phyloP scores from a whole-genome alignment of 805 yeast species.

The Teunomyces barrocoloradensis region DNA sequence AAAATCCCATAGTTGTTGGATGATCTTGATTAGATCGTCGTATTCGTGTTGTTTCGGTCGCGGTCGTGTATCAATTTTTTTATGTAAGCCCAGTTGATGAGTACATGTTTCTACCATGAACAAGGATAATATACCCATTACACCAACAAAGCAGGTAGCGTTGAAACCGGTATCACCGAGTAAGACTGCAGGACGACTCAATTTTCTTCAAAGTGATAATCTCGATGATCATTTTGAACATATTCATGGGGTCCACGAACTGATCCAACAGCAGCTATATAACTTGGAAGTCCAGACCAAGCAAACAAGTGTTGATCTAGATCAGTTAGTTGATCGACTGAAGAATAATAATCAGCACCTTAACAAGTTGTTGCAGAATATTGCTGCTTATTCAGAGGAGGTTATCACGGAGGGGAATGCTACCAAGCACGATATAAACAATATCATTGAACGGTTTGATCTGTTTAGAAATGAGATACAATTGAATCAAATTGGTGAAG shows the following conservation, averaged over 20 bases:
- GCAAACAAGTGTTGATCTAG: constrained; percentile 36
- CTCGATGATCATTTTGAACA: constrained; percentile 33
- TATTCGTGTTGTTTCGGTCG: background rate
- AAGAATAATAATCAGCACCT: constrained; percentile 39
- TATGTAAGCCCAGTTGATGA: no score
- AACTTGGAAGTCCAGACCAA: constrained; percentile 31
- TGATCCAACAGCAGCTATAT: constrained; percentile 27
- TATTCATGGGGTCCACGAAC: constrained; percentile 25
- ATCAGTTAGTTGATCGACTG: constrained; percentile 37
- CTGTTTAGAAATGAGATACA: constrained; percentile 7
- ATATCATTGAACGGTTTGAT: constrained; percentile 19
- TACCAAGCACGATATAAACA: constrained; percentile 29
- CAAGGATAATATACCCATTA: constrained; percentile 4
- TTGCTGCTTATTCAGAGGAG: constrained; percentile 33
- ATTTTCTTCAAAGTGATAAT: constrained; percentile 30
- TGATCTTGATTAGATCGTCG: no score
- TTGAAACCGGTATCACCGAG: constrained; percentile 30
- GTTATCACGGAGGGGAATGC: constrained; percentile 36
- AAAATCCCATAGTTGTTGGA: no score
- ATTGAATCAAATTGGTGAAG: background rate
- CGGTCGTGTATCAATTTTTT: no score
- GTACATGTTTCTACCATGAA: background rate
- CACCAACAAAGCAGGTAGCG: constrained; percentile 3
- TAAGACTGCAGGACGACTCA: constrained; percentile 25
- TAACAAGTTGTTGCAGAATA: constrained; percentile 31